Conservation (phyloP, 352 stramenopile genomes). For the Globisporangium uncinulatum region DNA sequence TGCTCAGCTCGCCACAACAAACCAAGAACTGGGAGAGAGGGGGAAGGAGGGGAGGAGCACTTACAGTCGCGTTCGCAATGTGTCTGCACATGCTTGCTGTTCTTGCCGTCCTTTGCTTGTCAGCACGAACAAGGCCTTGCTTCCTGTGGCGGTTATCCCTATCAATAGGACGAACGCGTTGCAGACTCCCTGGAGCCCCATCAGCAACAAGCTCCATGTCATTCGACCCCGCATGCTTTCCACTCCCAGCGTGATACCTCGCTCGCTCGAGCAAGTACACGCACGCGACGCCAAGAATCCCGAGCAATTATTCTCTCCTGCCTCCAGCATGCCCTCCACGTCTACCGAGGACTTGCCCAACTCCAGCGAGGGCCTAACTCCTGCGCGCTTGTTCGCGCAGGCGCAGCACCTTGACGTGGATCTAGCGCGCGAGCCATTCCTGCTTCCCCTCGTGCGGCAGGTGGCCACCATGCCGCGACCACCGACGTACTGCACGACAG, state of each 20-base stretch:
- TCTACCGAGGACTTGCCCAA: no score
- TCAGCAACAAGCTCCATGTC: no score
- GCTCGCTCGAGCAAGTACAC: not conserved
- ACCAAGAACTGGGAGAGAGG: not conserved
- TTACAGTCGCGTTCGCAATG: slow-evolving; percentile 32
- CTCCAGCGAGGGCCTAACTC: slow-evolving; percentile 17
- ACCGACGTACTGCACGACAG: slow-evolving; percentile 18
- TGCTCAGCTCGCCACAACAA: no score
- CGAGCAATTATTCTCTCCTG: no score
- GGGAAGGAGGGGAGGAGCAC: not conserved
- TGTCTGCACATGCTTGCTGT: slow-evolving; percentile 29
- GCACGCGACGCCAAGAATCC: not conserved
- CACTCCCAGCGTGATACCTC: no score
- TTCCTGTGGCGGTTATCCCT: not conserved
- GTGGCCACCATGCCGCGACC: slow-evolving; percentile 36
- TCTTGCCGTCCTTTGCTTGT: not conserved
- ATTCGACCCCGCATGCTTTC: no score
- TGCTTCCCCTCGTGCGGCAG: slow-evolving; percentile 47
- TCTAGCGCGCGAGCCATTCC: slow-evolving; percentile 34
- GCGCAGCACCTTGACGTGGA: slow-evolving; percentile 38
- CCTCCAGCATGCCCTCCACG: no score
- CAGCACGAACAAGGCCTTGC: not conserved
- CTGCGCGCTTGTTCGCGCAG: slow-evolving; percentile 40
- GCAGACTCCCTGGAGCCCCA: no score
- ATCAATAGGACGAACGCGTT: not conserved